These are phyloP conservation scores for Talaromyces sp. DNA, from an alignment of 2,329 filamentous ascomycete genomes.

Conservation along the genomic window DNA sequence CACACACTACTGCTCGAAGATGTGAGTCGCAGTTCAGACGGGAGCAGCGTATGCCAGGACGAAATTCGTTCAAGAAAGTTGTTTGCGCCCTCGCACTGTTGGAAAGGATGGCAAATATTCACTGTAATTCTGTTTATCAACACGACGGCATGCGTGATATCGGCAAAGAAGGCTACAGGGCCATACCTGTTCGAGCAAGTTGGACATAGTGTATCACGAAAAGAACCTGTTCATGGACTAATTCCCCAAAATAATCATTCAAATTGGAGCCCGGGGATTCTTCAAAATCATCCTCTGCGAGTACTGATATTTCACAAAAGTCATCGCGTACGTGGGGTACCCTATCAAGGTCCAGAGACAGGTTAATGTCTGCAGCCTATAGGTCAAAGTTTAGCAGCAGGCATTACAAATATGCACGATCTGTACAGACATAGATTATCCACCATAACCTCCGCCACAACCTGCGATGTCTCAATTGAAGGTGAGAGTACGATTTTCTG, in stretches of 20 bases:
- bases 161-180: neutral
- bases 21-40: constrained; percentile 5
- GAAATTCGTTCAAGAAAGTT: constrained; percentile 13
- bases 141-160: neutral
- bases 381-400: constrained; percentile 1
- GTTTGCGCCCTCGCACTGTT: neutral
- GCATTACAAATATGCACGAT: neutral
- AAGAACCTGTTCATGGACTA: neutral
- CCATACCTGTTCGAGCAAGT: constrained; percentile 13
- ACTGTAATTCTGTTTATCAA: neutral
- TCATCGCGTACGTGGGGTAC: constrained; percentile 18
- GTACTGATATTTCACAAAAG: constrained; percentile 16
- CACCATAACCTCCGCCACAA: constrained; percentile 18
- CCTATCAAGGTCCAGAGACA: constrained; percentile 18
- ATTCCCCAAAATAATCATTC: neutral
- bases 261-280: neutral
- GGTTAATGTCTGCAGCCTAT: constrained; percentile 9
- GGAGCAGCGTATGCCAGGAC: constrained; percentile 7
- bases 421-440: constrained; percentile 14
- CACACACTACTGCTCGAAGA: constrained; percentile 10
- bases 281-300: constrained; percentile 16
- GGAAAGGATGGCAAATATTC: neutral
- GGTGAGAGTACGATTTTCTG: constrained; percentile 13
- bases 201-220: constrained; percentile 12
- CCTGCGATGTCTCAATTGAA: constrained; percentile 11